These are phyloP conservation scores for Aulographum hederae DNA, from an alignment of 2,329 filamentous ascomycete species.

Conservation along the genomic window DNA sequence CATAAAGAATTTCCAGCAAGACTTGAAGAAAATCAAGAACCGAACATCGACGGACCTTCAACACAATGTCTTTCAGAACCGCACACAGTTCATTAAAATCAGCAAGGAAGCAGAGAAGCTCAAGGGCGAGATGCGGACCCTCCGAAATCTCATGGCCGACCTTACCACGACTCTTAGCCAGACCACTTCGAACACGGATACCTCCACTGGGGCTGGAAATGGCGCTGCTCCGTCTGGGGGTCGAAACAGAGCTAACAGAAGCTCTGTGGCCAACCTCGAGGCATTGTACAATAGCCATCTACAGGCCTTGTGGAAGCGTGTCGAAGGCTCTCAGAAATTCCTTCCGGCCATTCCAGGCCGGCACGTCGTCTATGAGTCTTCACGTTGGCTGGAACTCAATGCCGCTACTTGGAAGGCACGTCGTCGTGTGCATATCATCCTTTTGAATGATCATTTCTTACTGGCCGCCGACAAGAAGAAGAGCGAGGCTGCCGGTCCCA, in stretches of 20 bases:
- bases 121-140: constrained; percentile 83
- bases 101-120: constrained; percentile 98
- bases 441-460: constrained; percentile 87
- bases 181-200: constrained; percentile 22
- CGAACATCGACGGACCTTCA: constrained; percentile 72
- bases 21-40: constrained; percentile 57
- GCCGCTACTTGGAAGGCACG: constrained; percentile 93
- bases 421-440: constrained; percentile 73
- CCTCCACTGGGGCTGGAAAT: constrained; percentile 12
- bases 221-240: constrained; percentile 17
- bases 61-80: constrained; percentile 91
- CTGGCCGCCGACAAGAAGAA: constrained; percentile 90
- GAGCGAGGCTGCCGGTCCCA: constrained; percentile 40
- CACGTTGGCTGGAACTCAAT: constrained; percentile 89
- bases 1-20: constrained; percentile 63
- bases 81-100: constrained; percentile 97
- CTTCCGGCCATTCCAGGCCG: constrained; percentile 78
- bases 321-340: constrained; percentile 97
- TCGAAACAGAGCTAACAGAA: constrained; percentile 56
- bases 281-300: constrained; percentile 50
- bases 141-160: constrained; percentile 82
- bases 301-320: constrained; percentile 80
- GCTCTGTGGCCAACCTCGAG: constrained; percentile 63
- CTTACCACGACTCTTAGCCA: constrained; percentile 39
- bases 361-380: constrained; percentile 84